Conservation (phyloP, 1,139 yeast species). For the Yamadazyma triangularis region DNA sequence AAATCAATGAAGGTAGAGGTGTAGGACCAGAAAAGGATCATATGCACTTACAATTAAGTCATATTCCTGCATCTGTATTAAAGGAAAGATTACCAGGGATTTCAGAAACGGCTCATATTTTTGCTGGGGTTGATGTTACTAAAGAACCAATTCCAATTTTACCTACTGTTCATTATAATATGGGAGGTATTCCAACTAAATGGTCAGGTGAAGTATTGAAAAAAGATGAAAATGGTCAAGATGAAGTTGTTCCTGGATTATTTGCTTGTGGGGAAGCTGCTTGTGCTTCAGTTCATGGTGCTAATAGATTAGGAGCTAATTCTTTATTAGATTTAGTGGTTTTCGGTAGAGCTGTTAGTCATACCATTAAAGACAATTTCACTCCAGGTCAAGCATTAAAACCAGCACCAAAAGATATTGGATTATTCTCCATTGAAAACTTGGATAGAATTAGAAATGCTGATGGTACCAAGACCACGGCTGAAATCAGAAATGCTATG, state of each 20-base stretch:
- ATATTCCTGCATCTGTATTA: constrained; percentile 86
- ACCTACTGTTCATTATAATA: constrained; percentile 98
- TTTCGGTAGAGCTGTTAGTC: constrained; percentile 97
- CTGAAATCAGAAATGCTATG: constrained; percentile 87
- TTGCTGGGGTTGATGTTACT: constrained; percentile 99
- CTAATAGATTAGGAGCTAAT: constrained; percentile 98
- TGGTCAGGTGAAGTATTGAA: constrained; percentile 95
- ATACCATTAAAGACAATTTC: constrained; percentile 79
- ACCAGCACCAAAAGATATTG: constrained; percentile 74
- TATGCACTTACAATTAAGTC: constrained; percentile 90
- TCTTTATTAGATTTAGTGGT: constrained; percentile 96
- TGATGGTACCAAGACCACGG: constrained; percentile 73
- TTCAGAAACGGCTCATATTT: constrained; percentile 96
- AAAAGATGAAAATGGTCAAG: constrained; percentile 82
- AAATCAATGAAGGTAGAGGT: constrained; percentile 98
- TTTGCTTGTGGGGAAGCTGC: constrained; percentile 99
- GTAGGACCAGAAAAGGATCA: constrained; percentile 96
- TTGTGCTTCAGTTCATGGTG: constrained; percentile 99
- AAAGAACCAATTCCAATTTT: constrained; percentile 98
- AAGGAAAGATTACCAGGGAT: constrained; percentile 98
- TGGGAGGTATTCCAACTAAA: constrained; percentile 99
- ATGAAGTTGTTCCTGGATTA: constrained; percentile 87
- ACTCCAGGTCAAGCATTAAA: constrained; percentile 87
- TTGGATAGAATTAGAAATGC: constrained; percentile 88
- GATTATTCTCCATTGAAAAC: constrained; percentile 85